A percentile compares a stretch with the other conserved stretches of the same genome.
Conservation (phyloP, 2,329 filamentous ascomycete genomes). For the Aspergillus quadricinctus region DNA sequence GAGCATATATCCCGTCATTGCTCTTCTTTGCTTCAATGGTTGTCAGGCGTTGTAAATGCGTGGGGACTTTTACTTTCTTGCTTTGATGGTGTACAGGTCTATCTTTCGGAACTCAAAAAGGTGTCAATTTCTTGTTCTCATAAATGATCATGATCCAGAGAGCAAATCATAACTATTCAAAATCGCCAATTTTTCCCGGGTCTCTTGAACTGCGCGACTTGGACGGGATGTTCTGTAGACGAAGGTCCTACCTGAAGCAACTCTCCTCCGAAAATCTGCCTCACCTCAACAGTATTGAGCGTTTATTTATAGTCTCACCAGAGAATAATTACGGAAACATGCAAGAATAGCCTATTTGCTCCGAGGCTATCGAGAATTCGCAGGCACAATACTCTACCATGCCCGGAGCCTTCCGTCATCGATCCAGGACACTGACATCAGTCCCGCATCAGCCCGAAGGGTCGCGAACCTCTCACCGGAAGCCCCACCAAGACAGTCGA, state of each 20-base stretch:
- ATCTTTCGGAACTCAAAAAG: conserved; percentile 1
- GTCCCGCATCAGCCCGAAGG: conserved; percentile 40
- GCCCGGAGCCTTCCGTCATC: conserved; percentile 28
- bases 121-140: not conserved
- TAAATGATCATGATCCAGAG: not conserved
- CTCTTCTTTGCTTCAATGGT: conserved; percentile 4
- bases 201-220: not conserved
- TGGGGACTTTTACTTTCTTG: conserved; percentile 4
- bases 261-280: not conserved
- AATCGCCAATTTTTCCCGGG: not conserved
- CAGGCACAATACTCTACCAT: conserved; percentile 15
- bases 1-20: not conserved
- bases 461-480: conserved; percentile 26
- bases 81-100: conserved; percentile 11
- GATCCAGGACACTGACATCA: conserved; percentile 32
- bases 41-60: conserved; percentile 14
- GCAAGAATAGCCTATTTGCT: conserved; percentile 5
- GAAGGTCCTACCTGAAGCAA: not conserved
- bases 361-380: conserved; percentile 21
- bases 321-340: not conserved
- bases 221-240: not conserved
- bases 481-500: conserved; percentile 15
- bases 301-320: conserved; percentile 16
- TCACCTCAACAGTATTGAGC: conserved; percentile 3
- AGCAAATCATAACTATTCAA: not conserved